Evolutionary conservation across 2,329 filamentous ascomycete genomes (phyloP), one percentile per base, ranked within the genome.

Genomic region (Trichoderma sp.): DNA sequence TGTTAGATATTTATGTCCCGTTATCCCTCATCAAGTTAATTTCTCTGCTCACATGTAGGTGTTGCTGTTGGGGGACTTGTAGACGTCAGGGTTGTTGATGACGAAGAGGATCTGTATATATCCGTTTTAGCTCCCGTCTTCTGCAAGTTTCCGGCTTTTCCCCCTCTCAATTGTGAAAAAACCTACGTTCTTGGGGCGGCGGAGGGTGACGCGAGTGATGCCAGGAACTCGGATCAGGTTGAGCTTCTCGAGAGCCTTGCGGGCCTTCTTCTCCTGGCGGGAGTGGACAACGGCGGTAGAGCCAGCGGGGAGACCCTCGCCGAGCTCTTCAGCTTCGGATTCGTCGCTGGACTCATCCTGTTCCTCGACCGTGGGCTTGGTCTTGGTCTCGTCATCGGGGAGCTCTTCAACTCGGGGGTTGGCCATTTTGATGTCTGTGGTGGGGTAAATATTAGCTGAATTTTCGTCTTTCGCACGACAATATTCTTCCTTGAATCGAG

Each of bases 231-330:
- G 94, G 88, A 93, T 96, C 81, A 99, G 87, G 81, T 97, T 94
- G 80, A 98, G 90, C 91, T 99, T 99, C 83, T 94, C 92, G 82
- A 99, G 97, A 79, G 94, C 94, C 90, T 99, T 99, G 86, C 96
- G 92, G 78, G 96, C 96, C 91, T 99, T 99, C 92, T 99, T 99
- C 92, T 99, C 96, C 87, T 98, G 98, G 84, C 96, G 94, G 81
- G 93, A 97, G 89, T 98, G 95, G 80, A 99, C 91, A 78, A 96
- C 89, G 79, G 95, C 92, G 74, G 91, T 89, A 79, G 94, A 92
- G 80, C 95, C 96, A 75, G 92, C 91, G 81, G 95, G 93, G 75
- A 88, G 81, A 76, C 88, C 90, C 82, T 96, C 94, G 77, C 88
- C 90, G 77, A 92, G 92, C 77, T 96, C 92, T 77, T 96, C 94